Percentiles rank a stretch among this genome's conserved stretches.
phyloP scores from a whole-genome alignment of 768 basidiomycete genomes.

The Naganishia friedmannii region DNA sequence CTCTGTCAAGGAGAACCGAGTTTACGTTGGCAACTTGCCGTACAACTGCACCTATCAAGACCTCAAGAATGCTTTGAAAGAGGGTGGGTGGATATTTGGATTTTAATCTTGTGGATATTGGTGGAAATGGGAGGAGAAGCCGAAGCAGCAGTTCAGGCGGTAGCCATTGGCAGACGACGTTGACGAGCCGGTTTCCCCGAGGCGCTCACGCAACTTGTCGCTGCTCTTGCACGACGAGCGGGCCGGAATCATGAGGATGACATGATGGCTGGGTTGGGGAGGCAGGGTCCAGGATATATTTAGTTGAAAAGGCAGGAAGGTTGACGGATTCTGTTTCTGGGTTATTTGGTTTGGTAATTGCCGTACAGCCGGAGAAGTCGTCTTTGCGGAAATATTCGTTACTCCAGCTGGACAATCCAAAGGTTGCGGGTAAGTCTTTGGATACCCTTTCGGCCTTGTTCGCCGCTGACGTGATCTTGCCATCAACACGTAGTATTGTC shows the following conservation, averaged over 20 bases:
- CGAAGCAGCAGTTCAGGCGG: not conserved
- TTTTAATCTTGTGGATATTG: conserved; percentile 46
- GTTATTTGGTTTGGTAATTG: conserved; percentile 23
- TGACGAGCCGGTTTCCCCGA: not conserved
- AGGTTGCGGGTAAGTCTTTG: conserved; percentile 88
- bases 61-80: conserved; percentile 99
- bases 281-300: not conserved
- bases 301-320: conserved; percentile 23
- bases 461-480: conserved; percentile 32
- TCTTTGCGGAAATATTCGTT: conserved; percentile 98
- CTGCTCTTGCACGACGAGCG: not conserved
- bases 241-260: not conserved
- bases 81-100: conserved; percentile 83
- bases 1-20: conserved; percentile 95
- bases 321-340: conserved; percentile 34
- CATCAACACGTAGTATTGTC: conserved; percentile 67
- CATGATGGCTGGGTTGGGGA: conserved; percentile 12
- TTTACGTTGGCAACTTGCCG: conserved; percentile 97
- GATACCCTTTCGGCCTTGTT: not conserved
- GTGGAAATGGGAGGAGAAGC: not conserved
- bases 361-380: conserved; percentile 84
- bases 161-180: not conserved
- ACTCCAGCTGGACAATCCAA: conserved; percentile 96
- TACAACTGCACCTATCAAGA: conserved; percentile 99
- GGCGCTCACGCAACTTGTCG: not conserved